Conservation (phyloP, 2,329 filamentous ascomycete genomes). For the Cladophialophora bantiana region DNA sequence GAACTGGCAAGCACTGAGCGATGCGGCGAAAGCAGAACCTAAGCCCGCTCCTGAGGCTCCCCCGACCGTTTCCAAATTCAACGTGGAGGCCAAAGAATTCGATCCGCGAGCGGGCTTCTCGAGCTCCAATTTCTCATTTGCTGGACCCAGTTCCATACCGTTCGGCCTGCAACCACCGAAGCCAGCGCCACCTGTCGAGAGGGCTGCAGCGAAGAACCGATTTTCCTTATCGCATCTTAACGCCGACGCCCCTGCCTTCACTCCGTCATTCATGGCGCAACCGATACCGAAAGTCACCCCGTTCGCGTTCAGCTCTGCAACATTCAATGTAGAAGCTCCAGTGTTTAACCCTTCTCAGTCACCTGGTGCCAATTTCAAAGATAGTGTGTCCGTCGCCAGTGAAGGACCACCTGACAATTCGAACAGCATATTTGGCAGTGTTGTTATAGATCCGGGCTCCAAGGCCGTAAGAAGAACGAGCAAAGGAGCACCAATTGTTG, state of each 20-base stretch:
- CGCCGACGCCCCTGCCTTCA: conserved; percentile 73
- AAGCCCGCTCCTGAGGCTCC: conserved; percentile 40
- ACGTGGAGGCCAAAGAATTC: conserved; percentile 87
- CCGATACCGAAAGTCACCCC: conserved; percentile 16
- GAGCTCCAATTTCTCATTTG: conserved; percentile 54
- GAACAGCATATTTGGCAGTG: conserved; percentile 70
- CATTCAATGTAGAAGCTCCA: conserved; percentile 78
- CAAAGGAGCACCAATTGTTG: conserved; percentile 82
- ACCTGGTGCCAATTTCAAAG: conserved; percentile 38
- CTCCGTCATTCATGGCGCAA: conserved; percentile 54
- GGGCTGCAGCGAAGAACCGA: conserved; percentile 14
- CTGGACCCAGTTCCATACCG: conserved; percentile 49
- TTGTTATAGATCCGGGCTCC: conserved; percentile 67
- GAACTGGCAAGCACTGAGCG: conserved; percentile 36
- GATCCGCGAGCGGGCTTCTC: conserved; percentile 62
- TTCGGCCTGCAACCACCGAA: conserved; percentile 17
- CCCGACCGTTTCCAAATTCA: conserved; percentile 77
- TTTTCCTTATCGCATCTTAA: conserved; percentile 62
- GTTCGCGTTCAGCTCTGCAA: conserved; percentile 54
- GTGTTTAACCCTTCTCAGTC: conserved; percentile 70
- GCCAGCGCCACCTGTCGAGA: conserved; percentile 12
- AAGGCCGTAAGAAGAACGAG: conserved; percentile 69
- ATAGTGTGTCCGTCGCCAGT: conserved; percentile 39
- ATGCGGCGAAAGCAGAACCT: conserved; percentile 36
- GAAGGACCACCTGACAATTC: conserved; percentile 33